phyloP scores from a whole-genome alignment of 305 asterid species.

The Coffea humblotiana region DNA sequence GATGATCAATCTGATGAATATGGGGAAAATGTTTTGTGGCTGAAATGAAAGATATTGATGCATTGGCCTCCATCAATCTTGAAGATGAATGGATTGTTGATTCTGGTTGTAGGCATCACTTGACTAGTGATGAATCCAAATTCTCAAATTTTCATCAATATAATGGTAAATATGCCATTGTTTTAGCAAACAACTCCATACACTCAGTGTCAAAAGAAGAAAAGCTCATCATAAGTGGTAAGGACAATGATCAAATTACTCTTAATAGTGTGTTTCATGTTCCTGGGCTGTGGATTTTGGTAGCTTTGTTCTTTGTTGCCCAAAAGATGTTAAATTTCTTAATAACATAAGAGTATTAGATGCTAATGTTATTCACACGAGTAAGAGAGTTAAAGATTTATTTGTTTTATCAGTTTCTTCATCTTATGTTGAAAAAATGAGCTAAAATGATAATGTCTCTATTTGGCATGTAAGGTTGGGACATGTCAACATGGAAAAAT shows the following conservation, averaged over 20 bases:
- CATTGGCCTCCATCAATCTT: neutral
- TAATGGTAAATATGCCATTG: neutral
- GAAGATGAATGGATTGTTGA: neutral
- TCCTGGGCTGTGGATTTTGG: neutral
- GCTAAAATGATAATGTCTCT: neutral
- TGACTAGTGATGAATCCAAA: neutral
- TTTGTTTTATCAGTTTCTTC: neutral
- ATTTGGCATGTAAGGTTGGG: neutral
- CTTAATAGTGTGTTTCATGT: neutral
- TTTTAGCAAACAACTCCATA: neutral
- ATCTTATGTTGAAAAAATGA: neutral
- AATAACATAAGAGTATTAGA: neutral
- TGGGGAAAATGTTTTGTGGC: neutral
- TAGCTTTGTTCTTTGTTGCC: neutral
- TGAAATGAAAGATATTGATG: neutral
- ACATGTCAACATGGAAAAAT: neutral
- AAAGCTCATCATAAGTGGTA: too few relatives aligned
- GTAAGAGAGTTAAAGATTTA: neutral
- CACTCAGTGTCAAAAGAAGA: neutral
- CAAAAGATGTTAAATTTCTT: neutral
- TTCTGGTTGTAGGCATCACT: neutral
- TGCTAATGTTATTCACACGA: neutral
- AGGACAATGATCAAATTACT: too few relatives aligned
- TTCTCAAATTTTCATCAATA: neutral
- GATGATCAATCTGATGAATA: neutral